Base-by-base conservation (phyloP, 1,139 yeast species). In the Yarrowia galli region DNA sequence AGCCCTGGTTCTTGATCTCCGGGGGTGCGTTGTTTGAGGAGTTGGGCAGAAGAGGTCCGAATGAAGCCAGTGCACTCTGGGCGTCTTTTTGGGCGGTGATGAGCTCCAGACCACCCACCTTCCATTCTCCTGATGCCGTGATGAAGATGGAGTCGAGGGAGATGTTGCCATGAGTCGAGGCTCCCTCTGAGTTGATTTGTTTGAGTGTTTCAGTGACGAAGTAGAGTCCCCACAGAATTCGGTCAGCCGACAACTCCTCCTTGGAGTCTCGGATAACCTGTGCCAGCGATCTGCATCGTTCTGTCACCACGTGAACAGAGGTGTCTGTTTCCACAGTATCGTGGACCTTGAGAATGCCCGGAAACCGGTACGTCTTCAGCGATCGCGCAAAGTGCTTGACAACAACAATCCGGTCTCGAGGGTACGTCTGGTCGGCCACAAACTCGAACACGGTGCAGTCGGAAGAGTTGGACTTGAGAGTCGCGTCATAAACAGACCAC, bases 71-170 rank as follows among this genome's bases (percentile, higher is more conserved):
- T 0, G 73, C 68, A 16, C 72, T 71, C n/a, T 75, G 77, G 54
- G 72, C 72, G 48, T 71, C 75, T 28, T 69, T 72, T 13, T 73
- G 68, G n/a, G 72, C 68, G 9, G 89, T 83, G 68, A 89, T 81
- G 5, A 90, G 77, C 76, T 93, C 98, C 73, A 92, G 86, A 0
- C 97, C 97, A 71, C 91, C 90, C 32, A 93, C 76, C 69, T 87
- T 89, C 96, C 97, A 91, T 74, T 91, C 97, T 10, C 97, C 97
- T 49, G 81, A 75, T 25, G 82, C 84, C 68, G 85, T 89, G 16
- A 91, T 87, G 76, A 79, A 92, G 0, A 93, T 82, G 0, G 91
- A 84, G 51, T 84, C 82, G 36, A 79, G 73, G 70, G 85, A 82
- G 46, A 92, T 74, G 69, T 87, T 86, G 1, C 93, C 95, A 73